Percentiles rank a stretch among this genome's conserved stretches.
phyloP scores from a whole-genome alignment of 805 yeast genomes.

The Ogataea neopini region DNA sequence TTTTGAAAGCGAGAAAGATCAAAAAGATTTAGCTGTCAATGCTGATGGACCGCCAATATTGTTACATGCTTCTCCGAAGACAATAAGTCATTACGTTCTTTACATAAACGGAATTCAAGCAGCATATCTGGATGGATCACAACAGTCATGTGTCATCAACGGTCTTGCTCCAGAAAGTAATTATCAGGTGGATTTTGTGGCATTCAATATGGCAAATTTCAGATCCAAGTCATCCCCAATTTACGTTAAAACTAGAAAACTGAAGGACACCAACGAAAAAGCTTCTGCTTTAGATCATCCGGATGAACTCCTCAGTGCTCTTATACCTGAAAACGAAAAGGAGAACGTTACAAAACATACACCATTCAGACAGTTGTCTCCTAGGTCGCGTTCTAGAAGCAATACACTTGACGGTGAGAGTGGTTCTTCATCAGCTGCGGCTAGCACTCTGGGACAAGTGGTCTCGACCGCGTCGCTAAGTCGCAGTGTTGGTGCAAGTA shows the following conservation, averaged over 20 bases:
- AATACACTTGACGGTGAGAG: conserved; percentile 33
- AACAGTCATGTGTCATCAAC: conserved; percentile 37
- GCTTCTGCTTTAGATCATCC: conserved; percentile 39
- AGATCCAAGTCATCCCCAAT: conserved; percentile 44
- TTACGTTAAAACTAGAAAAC: conserved; percentile 40
- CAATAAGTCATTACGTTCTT: conserved; percentile 38
- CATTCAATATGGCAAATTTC: conserved; percentile 41
- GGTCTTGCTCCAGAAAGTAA: conserved; percentile 37
- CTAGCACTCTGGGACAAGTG: not conserved
- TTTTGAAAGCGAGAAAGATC: conserved; percentile 12
- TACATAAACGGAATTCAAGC: conserved; percentile 43
- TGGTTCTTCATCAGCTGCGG: not conserved
- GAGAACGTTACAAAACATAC: conserved; percentile 32
- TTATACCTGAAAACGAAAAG: conserved; percentile 37
- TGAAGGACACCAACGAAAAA: conserved; percentile 12
- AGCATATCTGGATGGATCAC: conserved; percentile 36
- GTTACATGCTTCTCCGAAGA: conserved; percentile 22
- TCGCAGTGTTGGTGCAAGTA: conserved; percentile 1
- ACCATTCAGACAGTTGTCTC: conserved; percentile 29
- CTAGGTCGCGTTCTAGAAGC: conserved; percentile 34
- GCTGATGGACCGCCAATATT: conserved; percentile 30
- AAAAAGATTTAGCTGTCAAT: not conserved
- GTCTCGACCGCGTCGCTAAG: not conserved
- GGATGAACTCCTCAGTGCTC: conserved; percentile 36
- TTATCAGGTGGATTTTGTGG: conserved; percentile 46